Percentiles rank a stretch among this genome's conserved stretches.
Evolutionary conservation across 1,284 basidiomycete species (phyloP).

Genomic region (Pseudozyma hubeiensis): DNA sequence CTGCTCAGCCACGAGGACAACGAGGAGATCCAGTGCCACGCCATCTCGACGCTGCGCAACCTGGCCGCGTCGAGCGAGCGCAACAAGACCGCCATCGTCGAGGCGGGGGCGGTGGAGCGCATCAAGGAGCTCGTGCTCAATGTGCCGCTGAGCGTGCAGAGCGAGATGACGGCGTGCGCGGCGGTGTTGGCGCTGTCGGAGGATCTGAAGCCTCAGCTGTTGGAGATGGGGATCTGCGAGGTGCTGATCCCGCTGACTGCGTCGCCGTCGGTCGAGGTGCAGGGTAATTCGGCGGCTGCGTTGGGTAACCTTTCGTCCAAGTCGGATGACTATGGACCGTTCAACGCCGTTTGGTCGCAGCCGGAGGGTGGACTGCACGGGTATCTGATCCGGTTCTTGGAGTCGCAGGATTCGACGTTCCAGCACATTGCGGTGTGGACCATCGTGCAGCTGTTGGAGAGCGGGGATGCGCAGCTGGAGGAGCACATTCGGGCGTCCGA

Average conservation of each 20-base stretch:
- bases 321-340: constrained; percentile 95
- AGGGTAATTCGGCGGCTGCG: constrained; percentile 97
- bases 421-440: constrained; percentile 97
- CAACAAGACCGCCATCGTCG: constrained; percentile 98
- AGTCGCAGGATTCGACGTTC: constrained; percentile 96
- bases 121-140: constrained; percentile 96
- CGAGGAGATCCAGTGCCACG: constrained; percentile 99
- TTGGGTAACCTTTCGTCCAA: constrained; percentile 94
- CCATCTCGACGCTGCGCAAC: constrained; percentile 97
- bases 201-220: constrained; percentile 71
- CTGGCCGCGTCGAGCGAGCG: constrained; percentile 96
- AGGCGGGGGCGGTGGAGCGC: constrained; percentile 96
- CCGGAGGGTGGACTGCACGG: constrained; percentile 96
- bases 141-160: constrained; percentile 96
- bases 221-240: constrained; percentile 99
- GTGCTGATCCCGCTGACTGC: constrained; percentile 96
- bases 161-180: constrained; percentile 99
- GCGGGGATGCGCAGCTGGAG: constrained; percentile 75
- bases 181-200: constrained; percentile 72
- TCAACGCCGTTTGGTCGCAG: constrained; percentile 97
- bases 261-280: constrained; percentile 95
- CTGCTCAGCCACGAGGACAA: constrained; percentile 97
- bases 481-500: constrained; percentile 65
- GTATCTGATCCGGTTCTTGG: constrained; percentile 94
- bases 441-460: constrained; percentile 94